Evolutionary conservation across 768 basidiomycete species (phyloP).

Genomic region (Udeniomyces megalosporus): DNA sequence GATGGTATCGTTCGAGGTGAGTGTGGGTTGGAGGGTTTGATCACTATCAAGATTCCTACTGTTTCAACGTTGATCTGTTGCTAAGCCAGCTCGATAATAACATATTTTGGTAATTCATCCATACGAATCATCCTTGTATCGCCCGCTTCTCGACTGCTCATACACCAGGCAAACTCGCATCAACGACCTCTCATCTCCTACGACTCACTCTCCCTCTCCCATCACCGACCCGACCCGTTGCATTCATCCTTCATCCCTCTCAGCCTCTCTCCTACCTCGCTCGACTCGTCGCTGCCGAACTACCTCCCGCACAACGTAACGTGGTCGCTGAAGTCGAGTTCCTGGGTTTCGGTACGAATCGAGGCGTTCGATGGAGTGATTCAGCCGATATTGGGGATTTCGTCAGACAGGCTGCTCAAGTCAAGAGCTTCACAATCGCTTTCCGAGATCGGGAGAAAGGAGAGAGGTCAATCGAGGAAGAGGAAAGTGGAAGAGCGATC

Average conservation of each 20-base stretch:
- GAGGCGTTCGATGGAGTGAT: conserved; percentile 38
- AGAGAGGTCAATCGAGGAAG: too few species aligned
- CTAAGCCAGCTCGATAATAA: too few species aligned
- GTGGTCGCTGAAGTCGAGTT: conserved; percentile 25
- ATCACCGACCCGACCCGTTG: conserved; percentile 31
- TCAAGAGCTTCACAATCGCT: conserved; percentile 40
- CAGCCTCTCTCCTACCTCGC: conserved; percentile 52
- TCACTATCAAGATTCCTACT: too few species aligned
- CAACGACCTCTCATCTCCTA: conserved; percentile 49
- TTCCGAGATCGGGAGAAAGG: conserved; percentile 20
- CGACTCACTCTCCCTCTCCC: conserved; percentile 22
- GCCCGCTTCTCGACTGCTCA: too few species aligned
- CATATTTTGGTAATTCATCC: too few species aligned
- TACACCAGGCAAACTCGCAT: conserved; percentile 40
- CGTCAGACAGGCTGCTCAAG: conserved; percentile 44
- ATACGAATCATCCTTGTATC: too few species aligned
- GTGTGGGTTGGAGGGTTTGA: too few species aligned
- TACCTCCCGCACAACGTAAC: conserved; percentile 18
- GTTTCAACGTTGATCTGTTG: too few species aligned
- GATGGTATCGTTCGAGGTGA: background rate
- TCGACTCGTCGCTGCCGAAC: conserved; percentile 38
- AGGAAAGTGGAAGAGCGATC: too few species aligned
- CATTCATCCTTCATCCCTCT: conserved; percentile 51
- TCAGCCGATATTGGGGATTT: conserved; percentile 37
- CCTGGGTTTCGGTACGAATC: conserved; percentile 22